phyloP scores from a whole-genome alignment of 345 rosid species.

The Eucalyptus coolabah region DNA sequence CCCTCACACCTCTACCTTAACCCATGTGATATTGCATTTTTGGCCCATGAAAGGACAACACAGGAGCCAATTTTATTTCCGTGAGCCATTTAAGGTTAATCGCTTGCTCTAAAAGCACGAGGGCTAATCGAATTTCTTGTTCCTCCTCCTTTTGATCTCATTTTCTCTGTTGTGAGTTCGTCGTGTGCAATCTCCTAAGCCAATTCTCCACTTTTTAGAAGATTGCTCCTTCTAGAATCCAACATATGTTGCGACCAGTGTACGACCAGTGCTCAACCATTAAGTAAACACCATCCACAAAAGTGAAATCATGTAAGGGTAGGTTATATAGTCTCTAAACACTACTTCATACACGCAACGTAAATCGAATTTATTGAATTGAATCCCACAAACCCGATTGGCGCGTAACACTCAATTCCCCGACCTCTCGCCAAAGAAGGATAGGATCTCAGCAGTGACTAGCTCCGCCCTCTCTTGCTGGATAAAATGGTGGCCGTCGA shows the following conservation, averaged over 20 bases:
- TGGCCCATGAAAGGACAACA: background rate
- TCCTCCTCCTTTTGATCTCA: background rate
- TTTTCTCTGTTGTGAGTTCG: background rate
- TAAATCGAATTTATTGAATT: background rate
- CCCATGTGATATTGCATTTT: background rate
- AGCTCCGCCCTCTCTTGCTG: slow-evolving; percentile 7
- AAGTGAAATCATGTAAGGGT: background rate
- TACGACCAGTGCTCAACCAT: background rate
- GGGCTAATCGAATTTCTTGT: background rate
- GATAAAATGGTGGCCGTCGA: slow-evolving; percentile 8
- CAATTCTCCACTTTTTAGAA: background rate
- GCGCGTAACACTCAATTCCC: background rate
- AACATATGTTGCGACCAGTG: background rate
- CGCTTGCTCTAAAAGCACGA: background rate
- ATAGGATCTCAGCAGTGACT: background rate
- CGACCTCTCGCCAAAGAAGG: background rate
- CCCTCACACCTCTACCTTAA: background rate
- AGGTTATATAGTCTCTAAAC: background rate
- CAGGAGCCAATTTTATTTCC: background rate
- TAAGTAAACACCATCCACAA: background rate
- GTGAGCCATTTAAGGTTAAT: background rate
- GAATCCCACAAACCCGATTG: background rate
- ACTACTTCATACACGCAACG: background rate
- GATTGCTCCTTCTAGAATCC: background rate
- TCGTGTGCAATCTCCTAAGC: background rate